Evolutionary conservation across 768 basidiomycete species (phyloP).

Genomic region (Chalciporus piperatus): DNA sequence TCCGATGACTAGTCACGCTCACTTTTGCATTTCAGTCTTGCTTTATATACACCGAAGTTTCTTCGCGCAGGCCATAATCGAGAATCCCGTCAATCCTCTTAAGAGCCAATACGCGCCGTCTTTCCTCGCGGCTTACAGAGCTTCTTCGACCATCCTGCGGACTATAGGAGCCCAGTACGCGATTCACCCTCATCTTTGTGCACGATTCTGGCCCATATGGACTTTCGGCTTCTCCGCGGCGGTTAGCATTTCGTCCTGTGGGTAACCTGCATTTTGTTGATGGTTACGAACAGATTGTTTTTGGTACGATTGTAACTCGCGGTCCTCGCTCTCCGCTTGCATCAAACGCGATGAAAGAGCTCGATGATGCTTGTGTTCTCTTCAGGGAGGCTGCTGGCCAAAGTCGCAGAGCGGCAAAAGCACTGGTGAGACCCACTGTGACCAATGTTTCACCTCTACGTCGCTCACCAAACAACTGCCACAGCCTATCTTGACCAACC

Average conservation of each 20-base stretch:
- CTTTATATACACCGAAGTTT: constrained; percentile 66
- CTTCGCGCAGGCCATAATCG: constrained; percentile 70
- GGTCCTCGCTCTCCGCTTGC: constrained; percentile 70
- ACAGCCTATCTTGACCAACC: constrained; percentile 57
- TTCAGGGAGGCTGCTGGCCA: constrained; percentile 59
- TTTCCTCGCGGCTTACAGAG: constrained; percentile 60
- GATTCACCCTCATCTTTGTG: constrained; percentile 44
- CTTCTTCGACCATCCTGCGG: constrained; percentile 55
- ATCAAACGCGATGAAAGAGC: constrained; percentile 60
- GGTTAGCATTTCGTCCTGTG: constrained; percentile 28
- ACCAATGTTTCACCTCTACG: neutral
- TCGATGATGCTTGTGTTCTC: constrained; percentile 65
- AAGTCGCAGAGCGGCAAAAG: constrained; percentile 63
- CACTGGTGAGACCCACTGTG: constrained; percentile 46
- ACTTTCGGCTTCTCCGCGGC: constrained; percentile 57
- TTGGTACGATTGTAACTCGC: constrained; percentile 75
- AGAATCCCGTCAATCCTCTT: constrained; percentile 63
- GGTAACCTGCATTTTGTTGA: constrained; percentile 1
- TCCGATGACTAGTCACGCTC: neutral
- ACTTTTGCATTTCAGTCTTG: constrained; percentile 38
- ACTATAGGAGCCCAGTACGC: constrained; percentile 48
- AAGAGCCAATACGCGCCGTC: constrained; percentile 63
- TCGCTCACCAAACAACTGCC: constrained; percentile 4
- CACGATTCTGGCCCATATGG: constrained; percentile 64
- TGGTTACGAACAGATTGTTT: constrained; percentile 52